phyloP scores from a whole-genome alignment of 768 basidiomycete genomes.

The Cystobasidium onofrii region DNA sequence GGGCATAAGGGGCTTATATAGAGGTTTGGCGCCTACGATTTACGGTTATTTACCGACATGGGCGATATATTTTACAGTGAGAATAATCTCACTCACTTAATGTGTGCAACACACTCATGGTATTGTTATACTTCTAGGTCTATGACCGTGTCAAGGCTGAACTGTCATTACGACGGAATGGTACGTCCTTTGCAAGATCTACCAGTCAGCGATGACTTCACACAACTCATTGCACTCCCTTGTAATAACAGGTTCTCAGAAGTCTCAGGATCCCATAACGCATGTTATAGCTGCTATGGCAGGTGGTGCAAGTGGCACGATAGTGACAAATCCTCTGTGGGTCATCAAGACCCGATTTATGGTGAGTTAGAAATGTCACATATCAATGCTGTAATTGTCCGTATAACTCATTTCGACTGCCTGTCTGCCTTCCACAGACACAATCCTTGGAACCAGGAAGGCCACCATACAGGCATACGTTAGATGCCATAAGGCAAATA shows the following conservation, averaged over 20 bases:
- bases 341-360: conserved; percentile 99
- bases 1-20: conserved; percentile 82
- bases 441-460: conserved; percentile 21
- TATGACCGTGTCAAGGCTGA: conserved; percentile 85
- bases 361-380: conserved; percentile 52
- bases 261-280: conserved; percentile 15
- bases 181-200: conserved; percentile 32
- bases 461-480: conserved; percentile 69
- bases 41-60: conserved; percentile 95
- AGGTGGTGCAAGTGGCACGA: conserved; percentile 85
- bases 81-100: not conserved
- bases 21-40: conserved; percentile 93
- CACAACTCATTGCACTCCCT: not conserved
- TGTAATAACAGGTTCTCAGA: not conserved
- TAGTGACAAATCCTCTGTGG: conserved; percentile 93
- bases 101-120: not conserved
- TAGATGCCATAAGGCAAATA: conserved; percentile 81
- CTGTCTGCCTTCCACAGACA: no score
- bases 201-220: not conserved
- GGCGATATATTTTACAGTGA: conserved; percentile 95
- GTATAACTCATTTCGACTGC: no score
- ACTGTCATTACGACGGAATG: conserved; percentile 28
- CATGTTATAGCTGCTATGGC: conserved; percentile 94
- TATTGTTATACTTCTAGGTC: not conserved
- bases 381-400: no score